Evolutionary conservation across 2,329 filamentous ascomycete species (phyloP).

Genomic region (Fusarium sulawesiense): DNA sequence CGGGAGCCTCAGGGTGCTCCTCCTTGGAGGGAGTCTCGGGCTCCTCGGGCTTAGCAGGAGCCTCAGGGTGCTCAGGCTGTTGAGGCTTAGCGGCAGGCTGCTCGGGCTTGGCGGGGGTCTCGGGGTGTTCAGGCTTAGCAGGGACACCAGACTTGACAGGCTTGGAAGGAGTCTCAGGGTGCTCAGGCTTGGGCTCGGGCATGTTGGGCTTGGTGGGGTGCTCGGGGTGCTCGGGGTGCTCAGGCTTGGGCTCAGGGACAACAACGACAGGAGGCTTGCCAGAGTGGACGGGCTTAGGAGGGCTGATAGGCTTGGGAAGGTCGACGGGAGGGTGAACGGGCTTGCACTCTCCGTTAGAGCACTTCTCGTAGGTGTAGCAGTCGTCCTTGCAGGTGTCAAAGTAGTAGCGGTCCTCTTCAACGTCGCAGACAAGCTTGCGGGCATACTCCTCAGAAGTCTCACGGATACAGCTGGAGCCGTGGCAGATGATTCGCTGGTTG

Average conservation of each 20-base stretch:
- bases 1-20: slow-evolving; percentile 5
- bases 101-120: not conserved
- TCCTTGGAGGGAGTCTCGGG: not conserved
- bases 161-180: slow-evolving; percentile 2
- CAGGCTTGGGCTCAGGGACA: slow-evolving; percentile 15
- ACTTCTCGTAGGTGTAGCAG: slow-evolving; percentile 45
- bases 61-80: not conserved
- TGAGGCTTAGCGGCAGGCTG: not conserved
- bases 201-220: not conserved
- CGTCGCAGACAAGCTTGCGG: slow-evolving; percentile 49
- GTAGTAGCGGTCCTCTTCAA: slow-evolving; percentile 45
- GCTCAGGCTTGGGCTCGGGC: not conserved
- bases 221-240: not conserved
- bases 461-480: slow-evolving; percentile 45
- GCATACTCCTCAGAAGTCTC: slow-evolving; percentile 43
- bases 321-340: slow-evolving; percentile 26
- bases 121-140: not conserved
- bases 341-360: slow-evolving; percentile 44
- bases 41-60: not conserved
- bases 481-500: slow-evolving; percentile 51
- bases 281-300: slow-evolving; percentile 11
- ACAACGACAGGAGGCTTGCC: slow-evolving; percentile 18
- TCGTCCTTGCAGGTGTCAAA: slow-evolving; percentile 46
- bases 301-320: slow-evolving; percentile 15
- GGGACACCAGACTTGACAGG: not conserved